A percentile compares a stretch with the other conserved stretches of the same genome.
phyloP scores from a whole-genome alignment of 495 filamentous ascomycete species.

The Talaromyces trachyspermus region DNA sequence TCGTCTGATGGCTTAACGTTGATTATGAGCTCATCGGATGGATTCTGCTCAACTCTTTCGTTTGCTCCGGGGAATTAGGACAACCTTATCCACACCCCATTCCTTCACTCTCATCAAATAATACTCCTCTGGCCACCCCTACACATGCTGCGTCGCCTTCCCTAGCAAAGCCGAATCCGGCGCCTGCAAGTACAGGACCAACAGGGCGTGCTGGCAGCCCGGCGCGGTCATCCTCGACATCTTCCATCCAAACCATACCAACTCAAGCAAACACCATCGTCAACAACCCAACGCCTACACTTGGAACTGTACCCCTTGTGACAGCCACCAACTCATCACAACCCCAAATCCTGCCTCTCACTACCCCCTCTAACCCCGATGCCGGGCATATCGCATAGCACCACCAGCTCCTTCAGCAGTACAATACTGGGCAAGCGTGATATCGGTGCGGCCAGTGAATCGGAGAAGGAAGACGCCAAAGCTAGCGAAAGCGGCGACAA shows the following conservation, averaged over 20 bases:
- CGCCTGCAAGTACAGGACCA: constrained; percentile 22
- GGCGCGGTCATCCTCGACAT: constrained; percentile 75
- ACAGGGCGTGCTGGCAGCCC: constrained; percentile 59
- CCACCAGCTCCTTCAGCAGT: constrained; percentile 29
- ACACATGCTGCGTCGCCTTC: constrained; percentile 54
- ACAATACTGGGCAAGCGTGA: constrained; percentile 54
- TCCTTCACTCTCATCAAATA: constrained; percentile 43
- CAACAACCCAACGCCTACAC: constrained; percentile 71
- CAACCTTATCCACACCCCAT: constrained; percentile 56
- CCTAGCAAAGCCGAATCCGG: constrained; percentile 40
- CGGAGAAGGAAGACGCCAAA: constrained; percentile 53
- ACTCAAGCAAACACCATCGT: constrained; percentile 37
- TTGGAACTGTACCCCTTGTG: constrained; percentile 66
- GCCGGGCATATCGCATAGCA: constrained; percentile 33
- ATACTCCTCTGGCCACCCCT: constrained; percentile 59
- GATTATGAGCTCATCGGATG: constrained; percentile 94
- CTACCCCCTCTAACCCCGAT: constrained; percentile 77
- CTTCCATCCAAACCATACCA: constrained; percentile 64
- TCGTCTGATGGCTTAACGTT: constrained; percentile 86
- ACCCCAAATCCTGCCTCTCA: constrained; percentile 50
- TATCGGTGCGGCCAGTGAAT: constrained; percentile 34
- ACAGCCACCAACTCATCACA: constrained; percentile 58
- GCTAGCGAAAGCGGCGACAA: constrained; percentile 31
- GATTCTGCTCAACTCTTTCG: constrained; percentile 87
- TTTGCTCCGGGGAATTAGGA: constrained; percentile 83